Percentiles rank a stretch among this genome's conserved stretches.
These are phyloP conservation scores for Epichloe sibirici DNA, from an alignment of 2,329 filamentous ascomycete genomes.

Conservation along the genomic window DNA sequence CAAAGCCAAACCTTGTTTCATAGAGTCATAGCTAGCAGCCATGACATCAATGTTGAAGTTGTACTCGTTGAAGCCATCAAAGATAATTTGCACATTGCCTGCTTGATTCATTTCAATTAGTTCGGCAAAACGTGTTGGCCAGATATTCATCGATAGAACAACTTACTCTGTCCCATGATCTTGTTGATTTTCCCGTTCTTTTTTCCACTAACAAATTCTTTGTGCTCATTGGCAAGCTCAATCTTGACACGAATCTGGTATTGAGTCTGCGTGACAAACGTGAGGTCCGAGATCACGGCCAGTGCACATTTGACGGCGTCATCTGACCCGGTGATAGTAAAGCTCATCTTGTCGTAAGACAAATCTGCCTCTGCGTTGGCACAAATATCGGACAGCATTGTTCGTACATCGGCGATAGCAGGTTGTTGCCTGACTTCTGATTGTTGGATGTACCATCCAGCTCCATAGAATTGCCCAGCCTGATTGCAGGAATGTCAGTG, in stretches of 20 bases:
- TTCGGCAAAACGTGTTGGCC: not conserved
- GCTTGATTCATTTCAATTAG: conserved; percentile 14
- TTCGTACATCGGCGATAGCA: conserved; percentile 61
- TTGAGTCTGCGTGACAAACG: conserved; percentile 73
- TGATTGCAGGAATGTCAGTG: conserved; percentile 19
- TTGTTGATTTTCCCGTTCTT: conserved; percentile 99
- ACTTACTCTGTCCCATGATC: conserved; percentile 87
- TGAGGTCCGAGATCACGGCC: conserved; percentile 82
- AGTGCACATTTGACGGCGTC: conserved; percentile 94
- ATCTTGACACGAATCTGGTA: conserved; percentile 97
- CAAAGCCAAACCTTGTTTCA: conserved; percentile 81
- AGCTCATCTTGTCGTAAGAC: conserved; percentile 86
- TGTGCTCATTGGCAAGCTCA: conserved; percentile 97
- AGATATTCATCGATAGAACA: not conserved
- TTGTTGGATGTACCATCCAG: conserved; percentile 87
- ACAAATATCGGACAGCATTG: conserved; percentile 92
- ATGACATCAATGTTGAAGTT: conserved; percentile 99
- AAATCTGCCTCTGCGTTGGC: conserved; percentile 93
- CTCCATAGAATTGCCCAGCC: conserved; percentile 96
- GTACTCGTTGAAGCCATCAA: conserved; percentile 98
- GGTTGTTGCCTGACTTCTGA: conserved; percentile 52
- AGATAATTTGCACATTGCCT: conserved; percentile 96
- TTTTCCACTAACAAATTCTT: conserved; percentile 98
- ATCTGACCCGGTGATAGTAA: conserved; percentile 89
- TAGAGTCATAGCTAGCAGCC: conserved; percentile 81